A percentile compares a stretch with the other conserved stretches of the same genome.
These are phyloP conservation scores for Malus hybrid DNA, from an alignment of 331 rosid genomes.

Conservation along the genomic window DNA sequence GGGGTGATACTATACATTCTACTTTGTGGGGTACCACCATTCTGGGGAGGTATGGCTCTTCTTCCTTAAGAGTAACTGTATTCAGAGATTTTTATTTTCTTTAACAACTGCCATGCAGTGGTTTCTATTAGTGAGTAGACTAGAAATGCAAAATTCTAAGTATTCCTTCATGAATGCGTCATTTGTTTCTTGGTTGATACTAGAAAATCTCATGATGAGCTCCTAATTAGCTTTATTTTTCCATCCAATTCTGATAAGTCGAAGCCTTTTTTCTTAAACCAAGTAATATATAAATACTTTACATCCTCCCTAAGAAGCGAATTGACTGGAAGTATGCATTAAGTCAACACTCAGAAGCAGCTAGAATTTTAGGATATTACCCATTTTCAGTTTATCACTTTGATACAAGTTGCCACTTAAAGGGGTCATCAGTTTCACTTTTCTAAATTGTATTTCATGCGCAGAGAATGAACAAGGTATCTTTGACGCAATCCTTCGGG, in stretches of 20 bases:
- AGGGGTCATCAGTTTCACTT: conserved; percentile 16
- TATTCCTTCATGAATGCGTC: neutral
- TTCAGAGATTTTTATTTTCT: neutral
- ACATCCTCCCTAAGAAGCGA: neutral
- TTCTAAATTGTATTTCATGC: conserved; percentile 6
- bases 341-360: neutral
- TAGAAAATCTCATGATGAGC: neutral
- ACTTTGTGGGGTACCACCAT: conserved; percentile 91
- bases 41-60: conserved; percentile 74
- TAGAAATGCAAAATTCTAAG: neutral
- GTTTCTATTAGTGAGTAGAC: neutral
- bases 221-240: neutral
- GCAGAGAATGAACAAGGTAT: conserved; percentile 88
- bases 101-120: neutral
- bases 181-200: neutral
- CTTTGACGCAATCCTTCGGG: conserved; percentile 77
- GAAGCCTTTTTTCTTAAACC: neutral
- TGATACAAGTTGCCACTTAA: neutral
- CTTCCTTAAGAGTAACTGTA: neutral
- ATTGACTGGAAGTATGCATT: neutral
- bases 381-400: neutral
- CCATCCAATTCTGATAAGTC: neutral
- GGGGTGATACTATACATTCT: conserved; percentile 88
- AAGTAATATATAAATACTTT: neutral
- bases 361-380: neutral